A percentile compares a stretch with the other conserved stretches of the same genome.
These are phyloP conservation scores for Hypoxylon sp. DNA, from an alignment of 2,329 filamentous ascomycete genomes.

Conservation along the genomic window DNA sequence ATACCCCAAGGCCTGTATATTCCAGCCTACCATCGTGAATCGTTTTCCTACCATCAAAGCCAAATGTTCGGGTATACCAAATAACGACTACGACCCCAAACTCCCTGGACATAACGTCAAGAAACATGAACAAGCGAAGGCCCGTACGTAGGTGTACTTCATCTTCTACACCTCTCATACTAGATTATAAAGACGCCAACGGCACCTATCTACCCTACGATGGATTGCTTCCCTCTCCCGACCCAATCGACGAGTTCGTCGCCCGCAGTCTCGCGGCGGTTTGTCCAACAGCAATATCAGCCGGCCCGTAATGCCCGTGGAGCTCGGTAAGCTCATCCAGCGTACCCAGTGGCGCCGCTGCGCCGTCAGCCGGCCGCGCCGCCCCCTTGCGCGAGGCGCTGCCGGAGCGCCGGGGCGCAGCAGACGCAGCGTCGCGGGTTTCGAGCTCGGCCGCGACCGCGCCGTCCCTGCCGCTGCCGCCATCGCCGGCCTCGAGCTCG, in stretches of 20 bases:
- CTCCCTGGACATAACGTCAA: background rate
- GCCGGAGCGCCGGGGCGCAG: constrained; percentile 48
- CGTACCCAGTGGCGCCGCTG: constrained; percentile 43
- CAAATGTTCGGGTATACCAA: constrained; percentile 16
- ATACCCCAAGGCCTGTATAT: background rate
- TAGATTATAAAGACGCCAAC: background rate
- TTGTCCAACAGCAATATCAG: constrained; percentile 51
- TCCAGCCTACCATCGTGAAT: background rate
- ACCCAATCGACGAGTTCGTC: constrained; percentile 19
- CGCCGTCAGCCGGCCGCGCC: constrained; percentile 31
- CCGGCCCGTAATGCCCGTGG: constrained; percentile 58
- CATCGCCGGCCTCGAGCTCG: constrained; percentile 50
- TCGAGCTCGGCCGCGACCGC: constrained; percentile 52
- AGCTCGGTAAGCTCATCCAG: constrained; percentile 54
- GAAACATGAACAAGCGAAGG: background rate
- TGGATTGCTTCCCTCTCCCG: background rate
- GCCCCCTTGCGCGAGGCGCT: constrained; percentile 29
- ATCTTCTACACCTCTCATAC: too few relatives aligned
- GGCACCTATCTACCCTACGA: background rate
- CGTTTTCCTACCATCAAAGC: background rate
- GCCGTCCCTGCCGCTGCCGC: constrained; percentile 43
- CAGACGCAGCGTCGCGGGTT: constrained; percentile 38
- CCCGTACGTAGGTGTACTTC: too few relatives aligned
- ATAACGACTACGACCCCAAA: constrained; percentile 9
- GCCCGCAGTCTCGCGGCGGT: constrained; percentile 43